Evolutionary conservation across 192 early-diverging fungal genomes (phyloP), one percentile per base, ranked within the genome.

Genomic region (Backusella circina): DNA sequence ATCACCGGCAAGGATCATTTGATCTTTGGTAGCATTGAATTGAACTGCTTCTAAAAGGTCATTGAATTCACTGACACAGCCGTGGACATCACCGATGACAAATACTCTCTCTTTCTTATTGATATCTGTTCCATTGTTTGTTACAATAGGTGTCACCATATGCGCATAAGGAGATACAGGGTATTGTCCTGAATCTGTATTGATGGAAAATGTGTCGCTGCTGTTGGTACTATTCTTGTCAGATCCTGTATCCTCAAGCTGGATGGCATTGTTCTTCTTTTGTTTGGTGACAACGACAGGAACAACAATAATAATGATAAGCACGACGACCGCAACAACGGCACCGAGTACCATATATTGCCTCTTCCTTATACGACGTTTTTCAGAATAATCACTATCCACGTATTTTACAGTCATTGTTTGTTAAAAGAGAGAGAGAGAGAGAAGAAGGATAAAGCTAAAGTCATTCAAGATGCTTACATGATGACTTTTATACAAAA

Each of bases 51-150:
- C 80, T 13, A 94, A 39, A 9, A 94, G 85, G 26, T 21, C 12
- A 10, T 87, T 76, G n/a, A 94, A 79, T 77, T 91, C 90, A 7
- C 82, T 50, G 0, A 86, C 10, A 32, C 85, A 83, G 0, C 91
- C 93, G 65, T 94, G 93, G 28, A 93, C 83, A 66, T 94, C 93
- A 3, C 93, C 93, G 9, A 94, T 85, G 16, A 94, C 86, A 36
- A 92, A 84, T 35, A 91, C 76, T 5, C 91, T 77, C 15, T 18
- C 26, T 30, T 38, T 70, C 2, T n/a, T 64, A 10, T 41, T 61
- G 28, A 57, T 16, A 13, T 41, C 38, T 26, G 64, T n/a, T 9
- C 7, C 31, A 10, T 71, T 26, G 6, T 44, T 38, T 5, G 79
- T 61, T 4, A 36, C n/a, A 12, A 78, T 2, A 16, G 36, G 71